These are phyloP conservation scores for Cordyceps javanica DNA, from an alignment of 2,329 filamentous ascomycete genomes.

Conservation along the genomic window DNA sequence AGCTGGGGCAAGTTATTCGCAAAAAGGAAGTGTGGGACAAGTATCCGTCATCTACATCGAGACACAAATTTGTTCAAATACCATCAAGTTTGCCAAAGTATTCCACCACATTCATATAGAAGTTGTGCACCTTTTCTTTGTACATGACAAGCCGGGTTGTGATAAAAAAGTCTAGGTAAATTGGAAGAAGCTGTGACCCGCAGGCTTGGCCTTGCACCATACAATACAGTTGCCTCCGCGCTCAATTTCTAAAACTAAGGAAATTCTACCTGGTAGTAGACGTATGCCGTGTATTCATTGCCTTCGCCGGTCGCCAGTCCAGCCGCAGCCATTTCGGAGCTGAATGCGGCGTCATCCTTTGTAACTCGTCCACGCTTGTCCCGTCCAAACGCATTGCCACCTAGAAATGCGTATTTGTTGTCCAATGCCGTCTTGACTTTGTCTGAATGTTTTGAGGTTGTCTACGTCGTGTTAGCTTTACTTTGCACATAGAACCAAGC, in stretches of 20 bases:
- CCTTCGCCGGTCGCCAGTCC: slow-evolving; percentile 62
- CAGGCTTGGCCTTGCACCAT: neutral
- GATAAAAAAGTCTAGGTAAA: slow-evolving; percentile 4
- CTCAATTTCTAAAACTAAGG: slow-evolving; percentile 25
- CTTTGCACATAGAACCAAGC: neutral
- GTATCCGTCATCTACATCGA: neutral
- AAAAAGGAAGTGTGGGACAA: too few species aligned
- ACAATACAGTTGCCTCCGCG: neutral
- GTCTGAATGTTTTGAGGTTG: slow-evolving; percentile 72
- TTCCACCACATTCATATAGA: neutral
- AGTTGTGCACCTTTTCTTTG: neutral
- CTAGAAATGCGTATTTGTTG: slow-evolving; percentile 80
- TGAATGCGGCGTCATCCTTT: slow-evolving; percentile 77
- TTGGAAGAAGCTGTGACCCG: neutral
- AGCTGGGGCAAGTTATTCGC: neutral
- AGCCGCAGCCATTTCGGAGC: slow-evolving; percentile 77
- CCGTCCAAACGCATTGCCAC: slow-evolving; percentile 85
- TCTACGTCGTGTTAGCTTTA: slow-evolving; percentile 42
- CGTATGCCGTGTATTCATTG: slow-evolving; percentile 88
- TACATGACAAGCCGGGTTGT: neutral
- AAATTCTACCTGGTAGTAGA: slow-evolving; percentile 93
- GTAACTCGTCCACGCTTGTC: slow-evolving; percentile 91
- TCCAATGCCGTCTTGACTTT: slow-evolving; percentile 78
- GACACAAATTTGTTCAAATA: too few species aligned
- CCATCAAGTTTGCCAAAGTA: neutral